Base-by-base conservation (phyloP, 2,329 filamentous ascomycete species). In the Cercospora janseana region DNA sequence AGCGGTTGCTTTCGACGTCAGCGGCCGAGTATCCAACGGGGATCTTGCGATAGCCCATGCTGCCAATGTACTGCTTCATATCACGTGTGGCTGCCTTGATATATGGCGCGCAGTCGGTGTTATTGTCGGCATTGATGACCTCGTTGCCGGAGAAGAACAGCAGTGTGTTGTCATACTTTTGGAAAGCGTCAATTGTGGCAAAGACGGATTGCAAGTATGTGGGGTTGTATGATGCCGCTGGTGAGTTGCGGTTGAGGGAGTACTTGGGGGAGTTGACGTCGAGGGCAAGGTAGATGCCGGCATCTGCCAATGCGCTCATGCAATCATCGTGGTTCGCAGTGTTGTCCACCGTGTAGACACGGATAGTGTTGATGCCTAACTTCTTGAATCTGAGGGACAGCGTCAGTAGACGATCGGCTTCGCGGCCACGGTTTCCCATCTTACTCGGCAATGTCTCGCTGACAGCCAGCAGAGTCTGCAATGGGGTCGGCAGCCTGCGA, bases 261-360 rank as follows among this genome's bases (percentile, higher is more conserved):
- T 95, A 95, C 59, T 82, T 78, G 60, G 88, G 88, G n/a, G 80
- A 92, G 81, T 95, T 95, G 76, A 93, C 87, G 64, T 95, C 90
- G 44, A 95, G 78, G 28, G 94, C 88, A 46, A 95, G 81, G 77
- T 95, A 95, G 76, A 95, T 95, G 63, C 88, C 88, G 56, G 88
- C 90, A 63, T 87, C 86, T 45, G 82, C 84, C 54, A 95, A 79
- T 37, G 80, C 77, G 54, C 78, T 75, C 91, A 96, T 96, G 77
- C 91, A 96, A 56, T 82, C 79, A 63, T 91, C 84, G 73, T 96
- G 91, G 70, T 85, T 73, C 61, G 77, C 74, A 43, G 83, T 84
- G 79, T 95, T 95, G 77, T 96, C 91, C 60, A 94, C 84, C 12
- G 86, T 89, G 79, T 95, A 96, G 55, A 95, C 87, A 70, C 91